A percentile compares a stretch with the other conserved stretches of the same genome.
Conservation (phyloP, 1,284 basidiomycete species). For the Leccinum pachyderme region DNA sequence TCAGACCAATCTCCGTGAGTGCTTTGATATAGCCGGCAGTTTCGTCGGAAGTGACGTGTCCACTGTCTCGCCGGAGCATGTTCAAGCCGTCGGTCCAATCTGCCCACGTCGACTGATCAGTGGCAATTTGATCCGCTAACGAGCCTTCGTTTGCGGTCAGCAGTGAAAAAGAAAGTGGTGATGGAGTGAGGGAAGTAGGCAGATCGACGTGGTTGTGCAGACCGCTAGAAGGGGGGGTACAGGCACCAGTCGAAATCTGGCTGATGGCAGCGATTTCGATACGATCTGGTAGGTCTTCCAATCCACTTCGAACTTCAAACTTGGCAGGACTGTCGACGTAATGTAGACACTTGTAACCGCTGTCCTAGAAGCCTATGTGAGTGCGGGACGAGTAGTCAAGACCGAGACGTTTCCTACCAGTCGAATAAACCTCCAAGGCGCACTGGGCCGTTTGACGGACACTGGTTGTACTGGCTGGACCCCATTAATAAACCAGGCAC, state of each 20-base stretch:
- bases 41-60: conserved; percentile 80
- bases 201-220: conserved; percentile 59
- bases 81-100: conserved; percentile 97
- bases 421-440: conserved; percentile 78
- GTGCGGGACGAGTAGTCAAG: conserved; percentile 3
- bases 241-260: conserved; percentile 79
- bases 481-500: conserved; percentile 89
- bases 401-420: conserved; percentile 44
- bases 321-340: conserved; percentile 79
- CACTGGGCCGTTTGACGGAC: conserved; percentile 52
- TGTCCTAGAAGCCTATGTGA: conserved; percentile 50
- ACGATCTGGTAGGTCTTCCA: conserved; percentile 84
- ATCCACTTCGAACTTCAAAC: conserved; percentile 73
- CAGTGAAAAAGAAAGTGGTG: conserved; percentile 80
- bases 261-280: conserved; percentile 79
- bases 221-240: conserved; percentile 63
- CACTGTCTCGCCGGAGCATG: conserved; percentile 78
- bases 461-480: conserved; percentile 48
- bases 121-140: conserved; percentile 84
- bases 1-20: conserved; percentile 90
- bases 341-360: conserved; percentile 75
- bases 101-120: conserved; percentile 82
- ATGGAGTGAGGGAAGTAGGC: conserved; percentile 52
- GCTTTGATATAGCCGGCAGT: conserved; percentile 83
- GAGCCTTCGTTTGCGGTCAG: conserved; percentile 71